Percentiles rank a stretch among this genome's conserved stretches.
Evolutionary conservation across 1,284 basidiomycete species (phyloP).

Genomic region (Paramarasmius palmivorus): DNA sequence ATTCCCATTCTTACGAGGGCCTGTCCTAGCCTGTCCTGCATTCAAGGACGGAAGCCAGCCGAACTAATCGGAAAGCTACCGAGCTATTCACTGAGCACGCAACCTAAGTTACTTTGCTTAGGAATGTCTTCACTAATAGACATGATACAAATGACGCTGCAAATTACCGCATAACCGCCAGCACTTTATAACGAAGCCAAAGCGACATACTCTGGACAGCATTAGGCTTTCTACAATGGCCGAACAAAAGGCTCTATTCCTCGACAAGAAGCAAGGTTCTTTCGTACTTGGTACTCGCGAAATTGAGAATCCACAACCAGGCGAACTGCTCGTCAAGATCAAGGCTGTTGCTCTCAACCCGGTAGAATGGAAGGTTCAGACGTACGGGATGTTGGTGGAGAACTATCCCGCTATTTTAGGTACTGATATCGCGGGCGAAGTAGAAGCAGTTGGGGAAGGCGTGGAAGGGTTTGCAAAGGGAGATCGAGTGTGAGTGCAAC

Average conservation of each 20-base stretch:
- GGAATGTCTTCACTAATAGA: too few relatives aligned
- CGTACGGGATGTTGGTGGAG: slow-evolving; percentile 20
- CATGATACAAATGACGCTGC: too few relatives aligned
- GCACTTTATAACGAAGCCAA: too few relatives aligned
- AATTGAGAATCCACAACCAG: slow-evolving; percentile 37
- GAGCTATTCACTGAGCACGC: too few relatives aligned
- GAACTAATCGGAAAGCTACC: too few relatives aligned
- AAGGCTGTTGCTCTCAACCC: slow-evolving; percentile 45
- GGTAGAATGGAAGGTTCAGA: slow-evolving; percentile 44
- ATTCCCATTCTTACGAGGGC: too few relatives aligned
- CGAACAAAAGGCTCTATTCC: slow-evolving; percentile 4
- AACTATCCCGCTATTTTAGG: slow-evolving; percentile 48
- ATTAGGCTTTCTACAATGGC: neutral
- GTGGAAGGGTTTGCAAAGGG: slow-evolving; percentile 53
- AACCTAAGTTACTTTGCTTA: too few relatives aligned
- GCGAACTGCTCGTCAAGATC: slow-evolving; percentile 45
- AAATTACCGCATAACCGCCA: too few relatives aligned
- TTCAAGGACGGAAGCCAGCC: too few relatives aligned
- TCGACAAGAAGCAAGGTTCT: neutral
- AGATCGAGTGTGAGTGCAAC: slow-evolving; percentile 50
- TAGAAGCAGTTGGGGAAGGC: slow-evolving; percentile 52
- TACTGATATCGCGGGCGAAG: slow-evolving; percentile 55
- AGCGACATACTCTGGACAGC: too few relatives aligned
- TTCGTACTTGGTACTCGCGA: slow-evolving; percentile 13
- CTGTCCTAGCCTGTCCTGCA: too few relatives aligned